Base-by-base conservation (phyloP, 805 yeast species). In the Ogataea pini region DNA sequence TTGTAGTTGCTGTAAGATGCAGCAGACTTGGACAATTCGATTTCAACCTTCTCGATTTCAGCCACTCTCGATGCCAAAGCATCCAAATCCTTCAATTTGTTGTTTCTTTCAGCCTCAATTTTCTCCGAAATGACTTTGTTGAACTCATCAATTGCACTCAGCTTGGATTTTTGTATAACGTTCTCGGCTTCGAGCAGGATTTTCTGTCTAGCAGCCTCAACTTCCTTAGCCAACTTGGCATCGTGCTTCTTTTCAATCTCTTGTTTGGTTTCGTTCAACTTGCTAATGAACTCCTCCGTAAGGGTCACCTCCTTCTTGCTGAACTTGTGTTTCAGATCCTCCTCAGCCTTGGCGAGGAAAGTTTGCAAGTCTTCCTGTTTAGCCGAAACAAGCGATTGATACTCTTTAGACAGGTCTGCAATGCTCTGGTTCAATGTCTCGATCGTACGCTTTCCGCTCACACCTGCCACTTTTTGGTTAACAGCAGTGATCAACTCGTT, bases 51-150 rank as follows among this genome's bases (percentile, higher is more conserved):
- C 63, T 80, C 84, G 51, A 92, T 73, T 29, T 77, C 74, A 20
- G 68, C 72, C 44, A 86, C 72, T 58, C 82, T 76, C 9, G 70
- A 52, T 56, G 78, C 72, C 47, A 94, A 75, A 48, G 81, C 79
- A 28, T 77, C 76, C 60, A 94, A 75, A 59, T 85, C 76, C 40
- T 85, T 76, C 59, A 91, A 78, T 63, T 94, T 83, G 22, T 90
- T 89, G 54, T 83, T 75, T 70, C 98, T 83, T 73, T 86, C 96
- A 10, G 65, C 54, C 54, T 85, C 91, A 46, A 91, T 77, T 50
- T 77, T 77, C 46, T 78, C 76, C 39, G 75, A 64, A 41, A 89
- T 73, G 48, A 79, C 72, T 45, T 75, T 71, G 52, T 83, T 79
- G 64, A 87, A 82, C 61, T 80, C 82, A 56, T 83, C 78, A 49